Conservation (phyloP, 2,329 filamentous ascomycete genomes). For the Colletotrichum theobromicola region DNA sequence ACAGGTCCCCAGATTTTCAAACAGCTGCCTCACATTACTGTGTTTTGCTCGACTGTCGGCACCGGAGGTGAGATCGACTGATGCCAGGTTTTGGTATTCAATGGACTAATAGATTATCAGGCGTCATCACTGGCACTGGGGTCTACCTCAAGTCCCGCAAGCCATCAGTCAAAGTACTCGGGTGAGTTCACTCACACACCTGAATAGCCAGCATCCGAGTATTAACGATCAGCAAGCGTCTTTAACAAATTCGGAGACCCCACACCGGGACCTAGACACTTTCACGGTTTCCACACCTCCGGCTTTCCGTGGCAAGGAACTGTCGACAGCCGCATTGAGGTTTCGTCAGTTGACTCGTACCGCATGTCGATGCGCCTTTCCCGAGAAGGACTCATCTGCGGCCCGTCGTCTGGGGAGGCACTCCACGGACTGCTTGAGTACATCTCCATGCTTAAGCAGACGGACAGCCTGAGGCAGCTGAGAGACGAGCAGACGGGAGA, state of each 20-base stretch:
- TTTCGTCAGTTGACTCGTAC: background rate
- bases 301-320: slow-evolving; percentile 9
- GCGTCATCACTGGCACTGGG: background rate
- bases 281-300: background rate
- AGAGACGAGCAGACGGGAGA: background rate
- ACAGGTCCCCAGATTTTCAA: slow-evolving; percentile 20
- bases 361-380: slow-evolving; percentile 15
- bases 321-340: background rate
- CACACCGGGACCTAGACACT: slow-evolving; percentile 1
- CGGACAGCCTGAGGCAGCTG: background rate
- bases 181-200: background rate
- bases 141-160: background rate
- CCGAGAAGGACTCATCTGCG: slow-evolving; percentile 8
- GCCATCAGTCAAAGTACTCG: background rate
- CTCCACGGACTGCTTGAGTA: background rate
- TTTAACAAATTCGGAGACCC: slow-evolving; percentile 10
- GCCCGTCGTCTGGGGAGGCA: slow-evolving; percentile 9
- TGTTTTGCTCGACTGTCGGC: slow-evolving; percentile 6
- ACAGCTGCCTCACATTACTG: slow-evolving; percentile 1
- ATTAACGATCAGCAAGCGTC: background rate
- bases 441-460: background rate
- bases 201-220: accelerated
- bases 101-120: background rate
- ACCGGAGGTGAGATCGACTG: background rate
- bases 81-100: accelerated